Conservation (phyloP, 768 basidiomycete species). For the Lactarius vividus region DNA sequence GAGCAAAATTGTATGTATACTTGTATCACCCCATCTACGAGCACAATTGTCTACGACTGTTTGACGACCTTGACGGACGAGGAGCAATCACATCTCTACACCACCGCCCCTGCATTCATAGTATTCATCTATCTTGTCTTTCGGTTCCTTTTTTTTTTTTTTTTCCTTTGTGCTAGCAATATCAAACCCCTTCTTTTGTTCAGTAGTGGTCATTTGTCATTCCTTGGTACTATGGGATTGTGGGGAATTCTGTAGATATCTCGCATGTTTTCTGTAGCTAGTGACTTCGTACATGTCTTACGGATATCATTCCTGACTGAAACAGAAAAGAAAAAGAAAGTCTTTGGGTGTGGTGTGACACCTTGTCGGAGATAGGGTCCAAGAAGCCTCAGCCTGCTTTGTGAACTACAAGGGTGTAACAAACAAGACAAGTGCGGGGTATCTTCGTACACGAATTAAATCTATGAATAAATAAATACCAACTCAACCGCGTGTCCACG, state of each 20-base stretch:
- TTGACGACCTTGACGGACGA: slow-evolving; percentile 26
- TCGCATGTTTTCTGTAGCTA: slow-evolving; percentile 24
- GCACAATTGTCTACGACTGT: slow-evolving; percentile 22
- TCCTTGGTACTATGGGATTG: slow-evolving; percentile 1
- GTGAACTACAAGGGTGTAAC: neutral
- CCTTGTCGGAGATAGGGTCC: neutral
- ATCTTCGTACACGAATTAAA: neutral
- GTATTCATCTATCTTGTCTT: slow-evolving; percentile 18
- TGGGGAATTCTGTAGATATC: slow-evolving; percentile 22
- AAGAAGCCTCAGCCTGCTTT: no score
- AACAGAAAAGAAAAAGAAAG: neutral
- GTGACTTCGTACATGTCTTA: slow-evolving; percentile 18
- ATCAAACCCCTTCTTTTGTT: slow-evolving; percentile 10
- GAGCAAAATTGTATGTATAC: slow-evolving; percentile 22
- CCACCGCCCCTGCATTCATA: slow-evolving; percentile 21
- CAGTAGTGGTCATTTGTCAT: neutral
- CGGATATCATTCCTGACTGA: slow-evolving; percentile 11
- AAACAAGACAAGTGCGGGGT: neutral
- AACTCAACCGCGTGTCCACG: neutral
- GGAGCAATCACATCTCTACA: slow-evolving; percentile 25
- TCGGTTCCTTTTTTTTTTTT: slow-evolving; percentile 6
- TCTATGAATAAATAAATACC: neutral
- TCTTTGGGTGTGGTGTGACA: neutral
- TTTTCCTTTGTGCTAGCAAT: slow-evolving; percentile 9
- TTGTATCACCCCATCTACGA: slow-evolving; percentile 24